These are phyloP conservation scores for Ophiostoma himal-ulmi DNA, from an alignment of 2,329 filamentous ascomycete species.

Conservation along the genomic window DNA sequence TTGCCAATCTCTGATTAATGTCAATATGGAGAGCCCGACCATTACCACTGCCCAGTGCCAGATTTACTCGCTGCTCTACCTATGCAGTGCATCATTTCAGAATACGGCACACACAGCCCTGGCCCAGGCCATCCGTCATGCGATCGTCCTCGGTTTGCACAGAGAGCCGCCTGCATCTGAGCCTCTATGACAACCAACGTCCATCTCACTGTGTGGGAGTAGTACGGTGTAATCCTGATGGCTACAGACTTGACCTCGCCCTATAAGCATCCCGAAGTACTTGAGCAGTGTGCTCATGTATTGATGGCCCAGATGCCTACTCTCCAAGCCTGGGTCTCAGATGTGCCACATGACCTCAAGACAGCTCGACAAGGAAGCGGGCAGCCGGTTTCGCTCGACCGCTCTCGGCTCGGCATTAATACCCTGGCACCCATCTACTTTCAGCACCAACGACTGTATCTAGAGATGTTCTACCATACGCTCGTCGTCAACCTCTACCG, in stretches of 20 bases:
- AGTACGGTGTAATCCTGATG: background rate
- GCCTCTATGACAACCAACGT: slow-evolving; percentile 23
- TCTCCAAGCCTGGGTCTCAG: slow-evolving; percentile 8
- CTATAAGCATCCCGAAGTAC: background rate
- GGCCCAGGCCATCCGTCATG: slow-evolving; percentile 40
- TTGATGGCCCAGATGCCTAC: background rate
- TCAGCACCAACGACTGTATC: slow-evolving; percentile 38
- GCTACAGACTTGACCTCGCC: background rate
- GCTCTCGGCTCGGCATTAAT: background rate
- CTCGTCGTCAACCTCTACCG: slow-evolving; percentile 36
- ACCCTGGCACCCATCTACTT: slow-evolving; percentile 35
- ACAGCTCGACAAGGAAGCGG: background rate
- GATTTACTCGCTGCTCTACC: slow-evolving; percentile 41
- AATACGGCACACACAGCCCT: slow-evolving; percentile 43
- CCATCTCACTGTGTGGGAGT: background rate
- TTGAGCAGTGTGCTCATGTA: slow-evolving; percentile 18
- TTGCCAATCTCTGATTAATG: slow-evolving; percentile 39
- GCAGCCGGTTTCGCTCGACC: slow-evolving; percentile 8
- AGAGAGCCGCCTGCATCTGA: slow-evolving; percentile 30
- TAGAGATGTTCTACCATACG: slow-evolving; percentile 40
- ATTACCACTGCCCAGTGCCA: slow-evolving; percentile 46
- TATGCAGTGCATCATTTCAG: slow-evolving; percentile 43
- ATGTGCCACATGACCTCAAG: slow-evolving; percentile 14
- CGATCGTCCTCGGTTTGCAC: slow-evolving; percentile 26
- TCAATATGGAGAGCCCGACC: slow-evolving; percentile 44